Base-by-base conservation (phyloP, 164 flowering plant genomes). In the Magnolia changhungtana region DNA sequence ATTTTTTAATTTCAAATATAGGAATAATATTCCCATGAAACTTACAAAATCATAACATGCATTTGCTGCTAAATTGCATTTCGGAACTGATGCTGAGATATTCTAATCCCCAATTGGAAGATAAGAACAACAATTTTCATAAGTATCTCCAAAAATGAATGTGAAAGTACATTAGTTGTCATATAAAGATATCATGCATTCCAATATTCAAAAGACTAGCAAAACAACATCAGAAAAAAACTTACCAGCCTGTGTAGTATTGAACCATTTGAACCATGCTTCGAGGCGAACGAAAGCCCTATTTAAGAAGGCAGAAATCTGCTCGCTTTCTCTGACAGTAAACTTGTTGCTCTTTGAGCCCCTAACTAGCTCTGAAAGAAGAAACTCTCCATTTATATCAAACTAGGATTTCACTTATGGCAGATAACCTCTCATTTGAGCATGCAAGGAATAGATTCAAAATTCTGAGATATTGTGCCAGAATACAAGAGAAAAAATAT, bases 251-350 rank as follows among this genome's bases (percentile, higher is more conserved):
- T 96, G 99, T 68, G 99, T 89, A 65, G 92, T 91, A 77, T 94
- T 94, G 80, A 94, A 96, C 99, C 99, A 96, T 24, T 90, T 87
- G 83, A 90, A 96, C 99, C 98, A 96, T 73, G 92, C 97, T 78
- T 96, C 98, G 52, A 96, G 91, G 72, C 98, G 94, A 78, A 86
- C 81, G 82, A 82, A 91, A 73, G 97, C 96, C 63, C 86, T 89
- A n/a, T 87, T 89, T n/a, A 96, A 77, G 83, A 96, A 96, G 50
- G 87, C 71, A 63, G 86, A 84, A 64, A 96, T 88, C 81, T 86
- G 88, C 55, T 74, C 81, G 50, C 81, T 87, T 80, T 92, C 97
- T 74, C 79, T 63, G 20, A 82, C 82, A 71, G 87, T 79, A 78
- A 94, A 91, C 76, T 84, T 85, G 77, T 85, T 83, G 72, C 72